These are phyloP conservation scores for Colletotrichum spinosum DNA, from an alignment of 2,329 filamentous ascomycete genomes.

Conservation along the genomic window DNA sequence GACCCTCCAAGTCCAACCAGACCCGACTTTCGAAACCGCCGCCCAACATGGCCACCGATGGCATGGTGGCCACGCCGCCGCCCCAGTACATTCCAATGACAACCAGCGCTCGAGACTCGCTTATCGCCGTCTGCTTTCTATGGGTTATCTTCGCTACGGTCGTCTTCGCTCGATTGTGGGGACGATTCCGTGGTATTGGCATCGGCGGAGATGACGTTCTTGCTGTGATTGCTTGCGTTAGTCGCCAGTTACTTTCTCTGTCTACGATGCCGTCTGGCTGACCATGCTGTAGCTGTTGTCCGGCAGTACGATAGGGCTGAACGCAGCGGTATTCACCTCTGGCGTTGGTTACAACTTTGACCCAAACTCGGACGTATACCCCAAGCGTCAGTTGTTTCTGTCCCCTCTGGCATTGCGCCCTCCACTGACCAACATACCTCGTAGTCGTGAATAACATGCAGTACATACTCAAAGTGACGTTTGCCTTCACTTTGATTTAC, in stretches of 20 bases:
- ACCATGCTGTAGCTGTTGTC: constrained; percentile 29
- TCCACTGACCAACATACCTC: neutral
- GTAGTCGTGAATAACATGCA: constrained; percentile 36
- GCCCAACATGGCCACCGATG: constrained; percentile 16
- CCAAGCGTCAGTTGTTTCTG: constrained; percentile 27
- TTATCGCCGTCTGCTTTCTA: constrained; percentile 32
- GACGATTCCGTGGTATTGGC: constrained; percentile 30
- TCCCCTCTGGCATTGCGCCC: no score
- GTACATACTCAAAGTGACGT: constrained; percentile 36
- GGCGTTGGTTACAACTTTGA: constrained; percentile 39
- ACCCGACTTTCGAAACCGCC: neutral
- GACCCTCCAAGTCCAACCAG: neutral
- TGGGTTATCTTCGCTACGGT: constrained; percentile 25
- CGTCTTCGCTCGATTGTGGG: constrained; percentile 30
- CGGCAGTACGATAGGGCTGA: constrained; percentile 34
- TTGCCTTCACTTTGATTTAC: constrained; percentile 39
- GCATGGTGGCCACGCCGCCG: constrained; percentile 9
- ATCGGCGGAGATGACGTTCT: constrained; percentile 36
- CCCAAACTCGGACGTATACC: constrained; percentile 30
- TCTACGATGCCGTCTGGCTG: neutral
- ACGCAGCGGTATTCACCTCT: constrained; percentile 31
- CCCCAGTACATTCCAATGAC: constrained; percentile 34
- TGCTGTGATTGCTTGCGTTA: constrained; percentile 32
- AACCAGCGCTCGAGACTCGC: constrained; percentile 27
- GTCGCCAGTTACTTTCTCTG: constrained; percentile 3